These are phyloP conservation scores for Primulina huaijiensis DNA, from an alignment of 257 asterid genomes.

Conservation along the genomic window DNA sequence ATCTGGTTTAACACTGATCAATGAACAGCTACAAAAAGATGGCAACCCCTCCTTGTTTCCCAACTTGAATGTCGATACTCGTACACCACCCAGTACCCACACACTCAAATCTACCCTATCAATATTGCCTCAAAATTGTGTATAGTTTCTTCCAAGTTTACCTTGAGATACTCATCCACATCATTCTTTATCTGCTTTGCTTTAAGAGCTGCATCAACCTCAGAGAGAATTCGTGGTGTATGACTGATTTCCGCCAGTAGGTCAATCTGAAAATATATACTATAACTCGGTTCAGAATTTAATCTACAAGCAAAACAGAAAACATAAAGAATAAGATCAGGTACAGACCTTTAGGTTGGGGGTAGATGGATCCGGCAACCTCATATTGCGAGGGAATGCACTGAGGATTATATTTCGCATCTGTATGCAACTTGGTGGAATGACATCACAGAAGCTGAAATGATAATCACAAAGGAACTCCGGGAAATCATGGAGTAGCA, in stretches of 20 bases:
- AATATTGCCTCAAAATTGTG: slow-evolving; percentile 4
- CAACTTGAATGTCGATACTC: not conserved
- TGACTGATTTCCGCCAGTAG: slow-evolving; percentile 80
- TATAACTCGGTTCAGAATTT: slow-evolving; percentile 10
- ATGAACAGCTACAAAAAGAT: not conserved
- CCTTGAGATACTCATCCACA: slow-evolving; percentile 90
- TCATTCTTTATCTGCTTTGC: slow-evolving; percentile 80
- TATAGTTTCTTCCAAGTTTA: slow-evolving; percentile 22
- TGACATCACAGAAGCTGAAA: slow-evolving; percentile 98
- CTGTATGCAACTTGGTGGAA: slow-evolving; percentile 96
- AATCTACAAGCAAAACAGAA: slow-evolving; percentile 13
- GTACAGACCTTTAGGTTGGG: slow-evolving; percentile 79
- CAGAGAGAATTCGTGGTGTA: slow-evolving; percentile 88
- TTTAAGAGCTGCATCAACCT: slow-evolving; percentile 90
- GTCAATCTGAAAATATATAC: slow-evolving; percentile 56
- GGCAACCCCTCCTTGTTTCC: not conserved
- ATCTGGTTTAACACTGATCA: not conserved
- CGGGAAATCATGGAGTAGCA: slow-evolving; percentile 95
- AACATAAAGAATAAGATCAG: not conserved
- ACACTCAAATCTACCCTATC: not conserved
- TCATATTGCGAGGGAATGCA: slow-evolving; percentile 99
- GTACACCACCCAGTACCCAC: not conserved
- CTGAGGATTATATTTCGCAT: slow-evolving; percentile 93
- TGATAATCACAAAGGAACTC: slow-evolving; percentile 98
- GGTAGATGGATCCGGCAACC: slow-evolving; percentile 95